Evolutionary conservation across 2,329 filamentous ascomycete species (phyloP).

Genomic region (Beauveria asiatica): DNA sequence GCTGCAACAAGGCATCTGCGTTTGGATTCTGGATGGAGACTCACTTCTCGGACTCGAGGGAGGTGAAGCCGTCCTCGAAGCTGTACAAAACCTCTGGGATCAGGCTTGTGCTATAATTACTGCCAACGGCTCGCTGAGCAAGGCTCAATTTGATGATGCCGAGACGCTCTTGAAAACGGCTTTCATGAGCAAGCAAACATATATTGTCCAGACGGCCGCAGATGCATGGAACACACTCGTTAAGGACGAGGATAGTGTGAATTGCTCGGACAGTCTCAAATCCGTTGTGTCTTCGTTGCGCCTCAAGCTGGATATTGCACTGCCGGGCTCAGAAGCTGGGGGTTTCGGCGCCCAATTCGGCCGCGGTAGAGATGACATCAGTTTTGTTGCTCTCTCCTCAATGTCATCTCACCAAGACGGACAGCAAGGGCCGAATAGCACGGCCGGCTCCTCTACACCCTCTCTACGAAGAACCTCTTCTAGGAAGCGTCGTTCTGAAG

Average conservation of each 20-base stretch:
- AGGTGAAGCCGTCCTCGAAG: constrained; percentile 30
- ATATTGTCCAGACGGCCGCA: constrained; percentile 42
- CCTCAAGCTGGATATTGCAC: constrained; percentile 38
- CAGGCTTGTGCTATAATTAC: constrained; percentile 34
- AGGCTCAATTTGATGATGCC: constrained; percentile 41
- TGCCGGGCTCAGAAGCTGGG: constrained; percentile 35
- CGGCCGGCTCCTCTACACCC: constrained; percentile 10
- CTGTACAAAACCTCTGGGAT: constrained; percentile 42
- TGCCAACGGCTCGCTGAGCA: constrained; percentile 26
- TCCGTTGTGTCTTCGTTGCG: constrained; percentile 52
- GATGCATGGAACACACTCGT: constrained; percentile 64
- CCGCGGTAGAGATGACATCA: constrained; percentile 39
- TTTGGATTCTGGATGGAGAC: constrained; percentile 55
- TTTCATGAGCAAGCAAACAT: constrained; percentile 49
- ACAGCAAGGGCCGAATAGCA: constrained; percentile 9
- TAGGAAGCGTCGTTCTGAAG: constrained; percentile 12
- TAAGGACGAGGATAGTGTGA: constrained; percentile 46
- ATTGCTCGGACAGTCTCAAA: constrained; percentile 59
- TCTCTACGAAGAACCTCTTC: constrained; percentile 15
- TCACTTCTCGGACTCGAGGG: constrained; percentile 33
- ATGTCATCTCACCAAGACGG: constrained; percentile 20
- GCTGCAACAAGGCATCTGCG: constrained; percentile 51
- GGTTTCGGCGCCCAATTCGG: constrained; percentile 31
- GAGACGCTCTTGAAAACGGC: constrained; percentile 47
- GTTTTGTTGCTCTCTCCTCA: constrained; percentile 23